A percentile compares a stretch with the other conserved stretches of the same genome.
Conservation (phyloP, 2,329 filamentous ascomycete genomes). For the Colletotrichum musae region DNA sequence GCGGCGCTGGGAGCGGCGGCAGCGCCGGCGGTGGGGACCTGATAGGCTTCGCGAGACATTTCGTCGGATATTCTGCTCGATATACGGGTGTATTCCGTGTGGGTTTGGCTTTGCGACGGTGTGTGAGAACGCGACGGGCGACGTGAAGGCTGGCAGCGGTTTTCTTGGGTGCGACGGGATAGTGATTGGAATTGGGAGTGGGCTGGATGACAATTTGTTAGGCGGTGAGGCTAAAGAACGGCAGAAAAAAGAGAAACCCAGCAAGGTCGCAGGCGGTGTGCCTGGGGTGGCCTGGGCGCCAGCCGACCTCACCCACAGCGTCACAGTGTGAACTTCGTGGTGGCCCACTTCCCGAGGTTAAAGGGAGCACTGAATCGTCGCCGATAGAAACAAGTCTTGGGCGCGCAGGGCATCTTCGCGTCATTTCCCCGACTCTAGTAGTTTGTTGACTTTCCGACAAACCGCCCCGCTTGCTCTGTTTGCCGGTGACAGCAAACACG, state of each 20-base stretch:
- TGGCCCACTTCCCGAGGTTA: conserved; percentile 41
- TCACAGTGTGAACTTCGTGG: conserved; percentile 2
- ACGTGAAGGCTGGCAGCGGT: not conserved
- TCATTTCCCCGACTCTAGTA: not conserved
- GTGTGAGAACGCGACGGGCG: conserved; percentile 14
- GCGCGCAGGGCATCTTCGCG: conserved; percentile 3
- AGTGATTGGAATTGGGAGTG: conserved; percentile 29
- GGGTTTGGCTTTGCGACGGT: not conserved
- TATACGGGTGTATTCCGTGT: not conserved
- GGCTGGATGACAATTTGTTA: conserved; percentile 39
- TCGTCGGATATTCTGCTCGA: not conserved
- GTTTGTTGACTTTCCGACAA: conserved; percentile 2
- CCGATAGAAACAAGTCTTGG: conserved; percentile 19
- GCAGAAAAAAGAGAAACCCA: conserved; percentile 29
- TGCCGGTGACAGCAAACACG: not conserved
- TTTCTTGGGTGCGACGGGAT: conserved; percentile 21
- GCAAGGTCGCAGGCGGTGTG: conserved; percentile 9
- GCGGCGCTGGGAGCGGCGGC: conserved; percentile 57
- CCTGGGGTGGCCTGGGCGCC: not conserved
- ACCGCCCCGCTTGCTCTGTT: not conserved
- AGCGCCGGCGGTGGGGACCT: conserved; percentile 73
- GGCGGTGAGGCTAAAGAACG: conserved; percentile 31
- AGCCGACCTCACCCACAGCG: not conserved
- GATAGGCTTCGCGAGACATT: conserved; percentile 84
- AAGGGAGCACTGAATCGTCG: conserved; percentile 5